Percentiles rank a stretch among this genome's conserved stretches.
These are phyloP conservation scores for Lasiosphaeria ovina DNA, from an alignment of 495 filamentous ascomycete species.

Conservation along the genomic window DNA sequence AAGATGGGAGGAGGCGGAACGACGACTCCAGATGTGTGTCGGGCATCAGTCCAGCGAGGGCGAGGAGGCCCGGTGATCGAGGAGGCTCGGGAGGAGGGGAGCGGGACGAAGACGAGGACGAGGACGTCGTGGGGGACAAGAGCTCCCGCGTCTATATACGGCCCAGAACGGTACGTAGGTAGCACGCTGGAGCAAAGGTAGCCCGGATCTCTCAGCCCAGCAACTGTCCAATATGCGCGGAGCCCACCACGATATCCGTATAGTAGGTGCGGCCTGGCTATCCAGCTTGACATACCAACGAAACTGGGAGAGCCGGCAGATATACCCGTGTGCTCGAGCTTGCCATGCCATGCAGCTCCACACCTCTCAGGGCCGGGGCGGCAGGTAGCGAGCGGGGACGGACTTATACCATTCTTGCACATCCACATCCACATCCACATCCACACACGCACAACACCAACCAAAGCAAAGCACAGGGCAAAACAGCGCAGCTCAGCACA, in stretches of 20 bases:
- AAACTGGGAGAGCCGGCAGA: conserved; percentile 25
- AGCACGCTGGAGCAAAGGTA: background rate
- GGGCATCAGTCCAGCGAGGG: conserved; percentile 22
- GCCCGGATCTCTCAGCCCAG: background rate
- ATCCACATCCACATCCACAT: background rate
- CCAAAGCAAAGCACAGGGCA: too few relatives aligned
- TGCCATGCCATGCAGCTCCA: conserved; percentile 9
- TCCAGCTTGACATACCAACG: conserved; percentile 17
- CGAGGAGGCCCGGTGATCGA: conserved; percentile 17
- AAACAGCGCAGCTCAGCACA: too few relatives aligned
- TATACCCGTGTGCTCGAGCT: conserved; percentile 27
- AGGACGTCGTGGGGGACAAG: conserved; percentile 2
- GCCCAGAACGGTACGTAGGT: background rate
- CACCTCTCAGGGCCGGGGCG: conserved; percentile 6
- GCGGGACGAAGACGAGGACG: conserved; percentile 18
- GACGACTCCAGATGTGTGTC: conserved; percentile 18
- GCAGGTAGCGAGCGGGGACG: background rate
- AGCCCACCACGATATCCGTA: conserved; percentile 14
- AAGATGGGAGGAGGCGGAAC: conserved; percentile 18
- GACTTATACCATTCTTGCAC: background rate
- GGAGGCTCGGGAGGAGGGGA: conserved; percentile 9
- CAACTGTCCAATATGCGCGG: conserved; percentile 11
- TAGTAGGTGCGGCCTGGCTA: conserved; percentile 16
- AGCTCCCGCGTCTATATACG: conserved; percentile 24
- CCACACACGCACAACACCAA: too few relatives aligned